Evolutionary conservation across 805 yeast species (phyloP), one percentile per base, ranked within the genome.

Genomic region (Lipomyces yamanashiensis): DNA sequence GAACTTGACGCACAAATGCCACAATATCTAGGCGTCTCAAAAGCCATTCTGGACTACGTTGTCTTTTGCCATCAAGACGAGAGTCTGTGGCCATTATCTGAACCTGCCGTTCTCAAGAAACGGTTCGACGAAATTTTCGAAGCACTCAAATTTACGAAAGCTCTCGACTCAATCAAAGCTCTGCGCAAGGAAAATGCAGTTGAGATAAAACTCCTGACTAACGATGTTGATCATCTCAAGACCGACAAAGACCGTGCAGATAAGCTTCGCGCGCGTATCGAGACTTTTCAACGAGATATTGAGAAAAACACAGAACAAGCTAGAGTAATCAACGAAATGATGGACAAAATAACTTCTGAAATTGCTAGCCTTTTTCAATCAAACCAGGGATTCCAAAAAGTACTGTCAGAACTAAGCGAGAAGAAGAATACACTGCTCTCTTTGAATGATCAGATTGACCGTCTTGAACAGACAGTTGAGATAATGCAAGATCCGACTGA

Each of bases 61-160:
- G 87, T 93, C 1, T 95, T 95, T 76, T 93, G 99, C 72, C 99
- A 95, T 73, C 99, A 95, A 74, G 99, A 95, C 72, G 99, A 95
- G 64, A 87, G 93, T 70, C 76, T 91, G 36, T 95, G 99, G 99
- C 99, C 99, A 1, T 79, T 95, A 54, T 85, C 92, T 70, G 99
- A 95, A 75, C 96, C 99, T 0, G 82, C 96, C 1, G 83, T 83
- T 12, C 81, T 95, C 73, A 96, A 95, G 76, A 92, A 92, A 76
- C 83, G 93, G 58, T 96, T 95, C 71, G 99, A 95, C 75, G 99
- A 95, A 75, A 93, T 95, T 8, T 95, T 95, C 72, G 98, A 95
- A 76, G 97, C 98, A 0, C 84, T 91, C 69, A 92, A 90, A 74
- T 96, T 89, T 72, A 91, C 97, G 0, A 93, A 90, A 73, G 96